Evolutionary conservation across 139 green algal genomes (phyloP), one percentile per base, ranked within the genome.

Genomic region (Chlamydomonas eustigma): DNA sequence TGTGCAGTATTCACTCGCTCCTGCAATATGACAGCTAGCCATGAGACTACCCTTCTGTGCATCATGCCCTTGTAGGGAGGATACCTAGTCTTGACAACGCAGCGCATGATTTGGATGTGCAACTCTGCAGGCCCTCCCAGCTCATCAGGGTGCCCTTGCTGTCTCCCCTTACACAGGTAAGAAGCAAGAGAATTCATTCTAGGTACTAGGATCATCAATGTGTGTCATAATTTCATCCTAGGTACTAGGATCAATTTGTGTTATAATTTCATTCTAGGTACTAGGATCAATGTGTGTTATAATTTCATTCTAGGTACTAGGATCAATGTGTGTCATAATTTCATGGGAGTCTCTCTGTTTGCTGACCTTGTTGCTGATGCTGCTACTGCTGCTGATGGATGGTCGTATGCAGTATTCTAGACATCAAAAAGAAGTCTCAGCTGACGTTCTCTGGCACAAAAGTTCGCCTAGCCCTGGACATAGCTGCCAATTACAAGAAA

Each of bases 31-130:
- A n/a, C n/a, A n/a, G n/a, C n/a, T n/a, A n/a, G n/a, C n/a, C n/a
- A n/a, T n/a, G n/a, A n/a, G n/a, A n/a, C n/a, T n/a, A n/a, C n/a
- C n/a, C n/a, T n/a, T n/a, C n/a, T n/a, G n/a, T n/a, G n/a, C n/a
- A n/a, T n/a, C n/a, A n/a, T n/a, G n/a, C n/a, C n/a, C n/a, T n/a
- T 80, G 35, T 75, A 87, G 85, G 63, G 51, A 39, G 87, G 87
- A 31, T 86, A 87, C 50, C 68, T 76, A 2, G 73, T 89, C 12
- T 44, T 89, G 1, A 90, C 83, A 24, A 89, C 34, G 30, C 83
- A 85, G 22, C 78, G 83, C 2, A 8, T 89, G 5, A 65, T 89
- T 4, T 92, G 87, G 85, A 78, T 90, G 2, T 83, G 84, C 68
- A 67, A 39, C 24, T 50, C 50, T 3, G 31, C 78, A 2, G 58